Conservation (phyloP, 2,329 filamentous ascomycete genomes). For the Thermoascus crustaceus region DNA sequence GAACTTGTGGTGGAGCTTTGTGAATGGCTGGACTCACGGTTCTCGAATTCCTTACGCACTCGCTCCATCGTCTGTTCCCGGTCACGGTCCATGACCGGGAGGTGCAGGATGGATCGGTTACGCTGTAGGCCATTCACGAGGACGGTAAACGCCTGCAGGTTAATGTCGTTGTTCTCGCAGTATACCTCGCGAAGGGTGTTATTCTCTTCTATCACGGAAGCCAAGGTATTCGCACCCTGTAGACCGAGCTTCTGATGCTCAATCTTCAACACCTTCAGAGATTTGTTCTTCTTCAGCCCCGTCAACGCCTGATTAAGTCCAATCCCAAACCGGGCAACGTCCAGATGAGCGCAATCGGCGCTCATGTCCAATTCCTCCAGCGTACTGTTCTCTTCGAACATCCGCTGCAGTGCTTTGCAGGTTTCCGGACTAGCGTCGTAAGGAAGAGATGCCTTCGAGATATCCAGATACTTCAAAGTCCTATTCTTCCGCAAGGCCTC, state of each 20-base stretch:
- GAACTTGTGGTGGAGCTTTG: conserved; percentile 28
- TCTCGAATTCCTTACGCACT: conserved; percentile 49
- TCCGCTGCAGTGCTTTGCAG: conserved; percentile 52
- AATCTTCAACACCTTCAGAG: conserved; percentile 54
- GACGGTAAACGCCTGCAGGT: conserved; percentile 61
- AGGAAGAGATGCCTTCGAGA: conserved; percentile 62
- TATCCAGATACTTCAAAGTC: conserved; percentile 56
- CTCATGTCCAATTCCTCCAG: conserved; percentile 61
- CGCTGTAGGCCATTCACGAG: conserved; percentile 60
- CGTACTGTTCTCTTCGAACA: conserved; percentile 61
- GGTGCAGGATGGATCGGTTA: conserved; percentile 54
- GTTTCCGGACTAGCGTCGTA: conserved; percentile 61
- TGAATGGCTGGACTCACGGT: conserved; percentile 29
- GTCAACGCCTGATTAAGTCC: conserved; percentile 59
- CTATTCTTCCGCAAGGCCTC: conserved; percentile 55
- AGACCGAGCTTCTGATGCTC: conserved; percentile 62
- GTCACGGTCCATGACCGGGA: conserved; percentile 57
- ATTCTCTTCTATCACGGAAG: conserved; percentile 60
- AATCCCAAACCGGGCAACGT: conserved; percentile 60
- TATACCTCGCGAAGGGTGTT: conserved; percentile 55
- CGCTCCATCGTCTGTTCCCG: conserved; percentile 53
- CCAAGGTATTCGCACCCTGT: conserved; percentile 60
- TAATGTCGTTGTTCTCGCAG: conserved; percentile 65
- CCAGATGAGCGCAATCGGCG: conserved; percentile 62
- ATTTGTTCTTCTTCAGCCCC: conserved; percentile 56